Percentiles rank a stretch among this genome's conserved stretches.
Evolutionary conservation across 106 monocot genomes (phyloP).

Genomic region (Phalaenopsis equestris): DNA sequence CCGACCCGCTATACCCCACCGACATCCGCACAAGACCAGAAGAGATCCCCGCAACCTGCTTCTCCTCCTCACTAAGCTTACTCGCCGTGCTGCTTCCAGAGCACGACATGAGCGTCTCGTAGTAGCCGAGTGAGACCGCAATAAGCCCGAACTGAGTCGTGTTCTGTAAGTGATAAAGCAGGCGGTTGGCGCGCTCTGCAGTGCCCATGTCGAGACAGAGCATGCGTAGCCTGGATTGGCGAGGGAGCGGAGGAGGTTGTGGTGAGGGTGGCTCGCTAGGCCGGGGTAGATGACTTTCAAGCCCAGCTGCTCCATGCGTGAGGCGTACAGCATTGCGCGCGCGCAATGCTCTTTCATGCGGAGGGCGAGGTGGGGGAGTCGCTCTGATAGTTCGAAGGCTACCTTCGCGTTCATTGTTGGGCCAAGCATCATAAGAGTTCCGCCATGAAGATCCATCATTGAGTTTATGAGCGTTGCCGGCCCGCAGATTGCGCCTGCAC

Average conservation of each 20-base stretch:
- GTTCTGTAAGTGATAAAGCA: constrained; percentile 93
- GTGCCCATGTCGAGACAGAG: constrained; percentile 93
- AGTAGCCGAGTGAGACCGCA: constrained; percentile 93
- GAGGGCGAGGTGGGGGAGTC: constrained; percentile 79
- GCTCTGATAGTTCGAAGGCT: constrained; percentile 83
- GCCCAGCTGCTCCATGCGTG: constrained; percentile 59
- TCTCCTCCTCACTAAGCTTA: constrained; percentile 65
- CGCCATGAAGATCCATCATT: constrained; percentile 88
- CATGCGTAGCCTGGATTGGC: constrained; percentile 82
- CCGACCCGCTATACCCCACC: constrained; percentile 76
- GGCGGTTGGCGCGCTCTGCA: constrained; percentile 65
- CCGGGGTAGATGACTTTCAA: constrained; percentile 91
- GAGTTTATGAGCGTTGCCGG: constrained; percentile 65
- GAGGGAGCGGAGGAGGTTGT: constrained; percentile 51
- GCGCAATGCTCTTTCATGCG: constrained; percentile 92
- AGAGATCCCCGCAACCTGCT: constrained; percentile 64
- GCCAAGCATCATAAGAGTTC: constrained; percentile 77
- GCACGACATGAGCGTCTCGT: constrained; percentile 97
- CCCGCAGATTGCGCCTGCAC: constrained; percentile 75
- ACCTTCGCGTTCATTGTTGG: constrained; percentile 97
- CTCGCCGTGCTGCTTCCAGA: constrained; percentile 94
- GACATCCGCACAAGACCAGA: constrained; percentile 88
- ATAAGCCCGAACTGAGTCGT: constrained; percentile 86
- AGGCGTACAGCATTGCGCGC: constrained; percentile 54
- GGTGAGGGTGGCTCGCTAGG: constrained; percentile 66